A percentile compares a stretch with the other conserved stretches of the same genome.
Evolutionary conservation across 345 rosid genomes (phyloP).

Genomic region (Cardiospermum halicacabum): DNA sequence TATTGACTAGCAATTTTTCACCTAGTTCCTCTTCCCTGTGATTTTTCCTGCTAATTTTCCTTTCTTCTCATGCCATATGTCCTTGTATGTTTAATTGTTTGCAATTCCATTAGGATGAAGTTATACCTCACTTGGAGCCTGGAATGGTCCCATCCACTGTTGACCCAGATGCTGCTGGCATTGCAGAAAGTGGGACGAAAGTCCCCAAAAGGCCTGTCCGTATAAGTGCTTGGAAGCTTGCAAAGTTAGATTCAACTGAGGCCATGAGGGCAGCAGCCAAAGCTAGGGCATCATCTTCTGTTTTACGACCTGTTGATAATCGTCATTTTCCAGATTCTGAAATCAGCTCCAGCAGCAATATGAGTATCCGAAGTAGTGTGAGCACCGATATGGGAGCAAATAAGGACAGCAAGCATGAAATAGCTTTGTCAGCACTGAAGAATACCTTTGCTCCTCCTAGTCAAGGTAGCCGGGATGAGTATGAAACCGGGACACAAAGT

Average conservation of each 20-base stretch:
- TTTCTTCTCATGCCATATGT: not conserved
- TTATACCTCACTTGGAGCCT: constrained; percentile 90
- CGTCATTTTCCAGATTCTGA: constrained; percentile 57
- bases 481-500: constrained; percentile 78
- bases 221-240: constrained; percentile 89
- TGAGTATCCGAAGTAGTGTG: constrained; percentile 77
- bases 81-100: not conserved
- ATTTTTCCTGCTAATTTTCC: not conserved
- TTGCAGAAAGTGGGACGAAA: constrained; percentile 61
- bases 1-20: not conserved
- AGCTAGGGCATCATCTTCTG: constrained; percentile 97
- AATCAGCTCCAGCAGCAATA: constrained; percentile 72
- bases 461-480: constrained; percentile 88
- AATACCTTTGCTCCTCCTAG: constrained; percentile 80
- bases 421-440: constrained; percentile 38
- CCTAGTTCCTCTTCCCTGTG: not conserved
- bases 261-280: constrained; percentile 91
- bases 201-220: constrained; percentile 67
- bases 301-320: constrained; percentile 65
- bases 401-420: constrained; percentile 61
- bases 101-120: constrained; percentile 74
- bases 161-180: constrained; percentile 86
- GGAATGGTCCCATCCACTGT: constrained; percentile 93
- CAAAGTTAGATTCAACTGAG: constrained; percentile 74
- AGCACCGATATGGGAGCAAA: constrained; percentile 63